Evolutionary conservation across 208 protist genomes (phyloP), one percentile per base, ranked within the genome.

Genomic region (Tritrichomonas foetus): DNA sequence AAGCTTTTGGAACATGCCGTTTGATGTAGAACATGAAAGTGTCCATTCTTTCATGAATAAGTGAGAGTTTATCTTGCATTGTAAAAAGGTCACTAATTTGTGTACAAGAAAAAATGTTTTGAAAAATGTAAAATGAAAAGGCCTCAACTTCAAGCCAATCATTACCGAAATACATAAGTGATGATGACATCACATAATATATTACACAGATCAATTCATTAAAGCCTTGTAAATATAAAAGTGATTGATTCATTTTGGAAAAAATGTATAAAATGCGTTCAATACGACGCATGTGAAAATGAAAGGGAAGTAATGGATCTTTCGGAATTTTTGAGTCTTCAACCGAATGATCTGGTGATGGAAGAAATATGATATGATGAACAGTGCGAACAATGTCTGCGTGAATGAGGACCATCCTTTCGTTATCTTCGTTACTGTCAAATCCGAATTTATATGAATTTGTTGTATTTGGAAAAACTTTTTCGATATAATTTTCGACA

Each of bases 151-250:
- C 47, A n/a, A 57, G 25, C 3, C 16, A 57, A 57, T 89, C 78
- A 57, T 89, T 57, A 16, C 44, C 47, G 16, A 89, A 89, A 39
- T 44, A 50, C 11, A 13, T 3, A 1, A 30, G 22, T 33, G 47
- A 41, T 53, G 47, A 61, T 39, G 47, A 53, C 9, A 89, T 44
- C 11, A 57, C 78, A 50, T 89, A 89, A 57, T 57, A 89, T 57
- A 89, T n/a, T 30, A 47, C 16, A 89, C 47, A 57, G 41, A 33
- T 39, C 1, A 89, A 33, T 39, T 89, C 78, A 50, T 89, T 89
- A 57, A 89, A 89, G 3, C 78, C 78, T 89, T 89, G 78, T 33
- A 57, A 14, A 57, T 89, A 89, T 53, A 47, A 53, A 22, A 89
- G 36, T 11, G 41, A 27, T 36, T 41, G 3, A 39, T 89, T 89